Base-by-base conservation (phyloP, 139 green algal species). In the Pseudopediastrum boryanum region DNA sequence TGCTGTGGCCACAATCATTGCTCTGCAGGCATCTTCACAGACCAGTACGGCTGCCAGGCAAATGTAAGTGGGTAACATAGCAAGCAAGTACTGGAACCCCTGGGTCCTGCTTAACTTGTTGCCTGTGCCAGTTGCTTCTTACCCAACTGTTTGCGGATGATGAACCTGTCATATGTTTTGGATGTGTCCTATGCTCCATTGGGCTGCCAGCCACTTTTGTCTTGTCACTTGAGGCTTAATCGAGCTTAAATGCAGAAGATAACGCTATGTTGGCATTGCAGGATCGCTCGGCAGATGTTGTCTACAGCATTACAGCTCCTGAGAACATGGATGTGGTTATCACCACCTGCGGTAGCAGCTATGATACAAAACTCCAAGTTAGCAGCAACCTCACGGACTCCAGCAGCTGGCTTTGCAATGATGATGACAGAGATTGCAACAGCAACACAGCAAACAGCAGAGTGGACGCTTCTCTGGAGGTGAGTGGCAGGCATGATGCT, bases 341-440 rank as follows among this genome's bases (percentile, higher is more conserved):
- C 27, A 79, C 42, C 73, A 90, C 84, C 16, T 92, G 87, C 50
- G 87, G 86, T 72, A 89, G 81, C 2, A 38, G 63, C 3, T 91
- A 77, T 63, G 87, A 92, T 81, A 92, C 86, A 1, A 84, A 81
- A 31, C 63, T 88, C 0, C 78, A 79, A 13, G 59, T 87, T 29
- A 58, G 65, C 12, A 75, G 39, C 21, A 59, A 81, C 62, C 41
- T 56, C 2, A 38, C 25, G 1, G 46, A 81, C 35, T 51, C 46
- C 6, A 42, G 19, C 7, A 81, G 44, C 0, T 81, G 74, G 46
- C 23, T 75, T n/a, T 78, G 67, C 12, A 85, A 87, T 38, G 83
- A 87, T 44, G 83, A 87, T 43, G 82, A 86, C 77, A 68, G 69
- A 13, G 23, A 9, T 21, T 83, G 76, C 51, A 19, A 2, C 23